phyloP scores from a whole-genome alignment of 2,329 filamentous ascomycete genomes.

The Diaporthe citri region DNA sequence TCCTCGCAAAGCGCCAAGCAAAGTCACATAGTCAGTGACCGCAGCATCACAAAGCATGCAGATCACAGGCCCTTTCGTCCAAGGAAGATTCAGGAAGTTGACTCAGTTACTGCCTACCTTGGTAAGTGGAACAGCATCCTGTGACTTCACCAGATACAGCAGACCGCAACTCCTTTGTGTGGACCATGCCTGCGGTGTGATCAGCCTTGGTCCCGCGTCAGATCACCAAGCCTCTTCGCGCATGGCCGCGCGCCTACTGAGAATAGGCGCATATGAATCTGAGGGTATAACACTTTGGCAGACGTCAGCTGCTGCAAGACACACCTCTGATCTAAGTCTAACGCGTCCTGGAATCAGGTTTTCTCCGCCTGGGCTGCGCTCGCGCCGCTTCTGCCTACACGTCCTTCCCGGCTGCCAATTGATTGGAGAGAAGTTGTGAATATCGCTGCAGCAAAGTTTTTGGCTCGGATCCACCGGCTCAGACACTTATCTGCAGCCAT shows the following conservation, averaged over 20 bases:
- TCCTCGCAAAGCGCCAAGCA: slow-evolving; percentile 14
- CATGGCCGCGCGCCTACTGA: slow-evolving; percentile 4
- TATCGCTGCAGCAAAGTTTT: not conserved
- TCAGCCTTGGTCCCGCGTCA: not conserved
- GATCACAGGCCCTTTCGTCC: slow-evolving; percentile 11
- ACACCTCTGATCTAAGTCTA: slow-evolving; percentile 1
- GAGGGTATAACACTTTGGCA: not conserved
- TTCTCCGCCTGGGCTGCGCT: not conserved
- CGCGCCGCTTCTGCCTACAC: not conserved
- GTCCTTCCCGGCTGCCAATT: not conserved
- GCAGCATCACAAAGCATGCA: not conserved
- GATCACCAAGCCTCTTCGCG: not conserved
- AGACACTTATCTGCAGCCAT: slow-evolving; percentile 2
- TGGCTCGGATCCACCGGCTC: slow-evolving; percentile 25
- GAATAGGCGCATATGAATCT: slow-evolving; percentile 11
- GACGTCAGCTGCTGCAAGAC: slow-evolving; percentile 5
- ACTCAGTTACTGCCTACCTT: not conserved
- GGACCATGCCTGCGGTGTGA: slow-evolving; percentile 5
- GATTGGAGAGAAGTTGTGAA: not conserved
- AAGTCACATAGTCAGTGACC: not conserved
- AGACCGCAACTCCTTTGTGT: not conserved
- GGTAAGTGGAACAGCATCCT: too few relatives aligned
- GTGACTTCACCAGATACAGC: not conserved
- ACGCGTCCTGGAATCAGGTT: not conserved
- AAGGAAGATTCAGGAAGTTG: not conserved